A percentile compares a stretch with the other conserved stretches of the same genome.
Evolutionary conservation across 345 rosid species (phyloP).

Genomic region (Anastatica hierochuntica): DNA sequence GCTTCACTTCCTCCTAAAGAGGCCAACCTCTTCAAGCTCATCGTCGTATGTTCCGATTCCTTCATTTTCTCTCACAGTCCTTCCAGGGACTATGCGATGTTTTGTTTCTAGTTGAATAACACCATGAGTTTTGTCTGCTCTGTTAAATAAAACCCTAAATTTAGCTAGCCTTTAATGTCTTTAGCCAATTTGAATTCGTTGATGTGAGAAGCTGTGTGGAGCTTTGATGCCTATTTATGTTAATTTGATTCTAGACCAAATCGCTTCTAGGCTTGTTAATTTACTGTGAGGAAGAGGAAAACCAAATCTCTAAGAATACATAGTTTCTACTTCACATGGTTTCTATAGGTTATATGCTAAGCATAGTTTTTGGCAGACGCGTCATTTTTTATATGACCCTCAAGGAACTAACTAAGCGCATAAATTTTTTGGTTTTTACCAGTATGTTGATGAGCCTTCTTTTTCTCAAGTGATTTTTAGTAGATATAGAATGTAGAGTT

Average conservation of each 20-base stretch:
- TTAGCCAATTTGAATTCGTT: conserved; percentile 7
- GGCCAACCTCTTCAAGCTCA: conserved; percentile 99
- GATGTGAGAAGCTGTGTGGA: background rate
- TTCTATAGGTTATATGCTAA: background rate
- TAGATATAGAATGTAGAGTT: background rate
- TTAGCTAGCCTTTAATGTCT: conserved; percentile 8
- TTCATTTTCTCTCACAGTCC: background rate
- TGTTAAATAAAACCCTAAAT: conserved; percentile 22
- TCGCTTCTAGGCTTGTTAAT: conserved; percentile 9
- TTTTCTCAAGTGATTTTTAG: background rate
- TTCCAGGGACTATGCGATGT: background rate
- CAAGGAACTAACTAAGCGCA: conserved; percentile 45
- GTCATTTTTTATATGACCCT: conserved; percentile 26
- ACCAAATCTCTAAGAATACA: too few species aligned
- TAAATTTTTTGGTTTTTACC: background rate
- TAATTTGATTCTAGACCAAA: background rate
- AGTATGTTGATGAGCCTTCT: background rate
- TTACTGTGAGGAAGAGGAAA: too few species aligned
- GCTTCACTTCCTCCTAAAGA: conserved; percentile 97
- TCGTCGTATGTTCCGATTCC: conserved; percentile 67
- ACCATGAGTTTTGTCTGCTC: background rate
- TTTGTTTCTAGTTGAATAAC: background rate
- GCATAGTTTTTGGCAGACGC: background rate
- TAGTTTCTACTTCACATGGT: background rate
- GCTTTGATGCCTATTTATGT: background rate